Base-by-base conservation (phyloP, 2,329 filamentous ascomycete genomes). In the Huntiella abstrusa region DNA sequence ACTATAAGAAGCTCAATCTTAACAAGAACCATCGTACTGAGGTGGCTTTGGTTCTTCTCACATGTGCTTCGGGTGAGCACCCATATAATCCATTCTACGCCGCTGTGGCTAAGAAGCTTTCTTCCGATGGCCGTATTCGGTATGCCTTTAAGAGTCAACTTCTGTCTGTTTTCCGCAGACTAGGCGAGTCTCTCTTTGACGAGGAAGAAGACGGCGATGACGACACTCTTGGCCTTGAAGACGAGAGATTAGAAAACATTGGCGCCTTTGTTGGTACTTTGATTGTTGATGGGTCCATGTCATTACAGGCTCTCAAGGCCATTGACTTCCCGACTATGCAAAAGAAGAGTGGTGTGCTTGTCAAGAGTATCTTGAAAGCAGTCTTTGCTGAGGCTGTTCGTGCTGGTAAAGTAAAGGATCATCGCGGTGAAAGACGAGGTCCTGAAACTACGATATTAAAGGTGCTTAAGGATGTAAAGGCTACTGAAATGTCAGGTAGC, bases 51-150 rank as follows among this genome's bases (percentile, higher is more conserved):
- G 87, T 98, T 13, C 67, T 98, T 22, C 71, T 95, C 6, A 86
- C 91, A 54, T 95, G 87, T 57, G 79, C 80, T 1, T 83, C 83
- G 38, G 80, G 81, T 3, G 91, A 96, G 62, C 69, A 79, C 48
- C 69, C 70, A 1, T 93, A 95, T 62, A 98, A 98, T 55, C 83
- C 83, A 0, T 98, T 93, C 63, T 98, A 98, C 58, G 83, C 83
- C 0, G 67, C 94, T 1, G 78, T 98, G 34, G 86, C 85, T 7
- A 75, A 74, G 41, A 78, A 79, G 52, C 69, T 95, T 6, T 92
- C 86, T 56, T 67, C 68, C 3, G 83, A 87, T 50, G 76, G 76
- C 53, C 76, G 77, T 54, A 70, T 92, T 53, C 75, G 77, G 51
- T 88, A 88, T 63, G 79, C 83, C 1, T 92, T 96, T 57, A 83